Evolutionary conservation across 345 rosid genomes (phyloP).

Genomic region (Populus deltoides): DNA sequence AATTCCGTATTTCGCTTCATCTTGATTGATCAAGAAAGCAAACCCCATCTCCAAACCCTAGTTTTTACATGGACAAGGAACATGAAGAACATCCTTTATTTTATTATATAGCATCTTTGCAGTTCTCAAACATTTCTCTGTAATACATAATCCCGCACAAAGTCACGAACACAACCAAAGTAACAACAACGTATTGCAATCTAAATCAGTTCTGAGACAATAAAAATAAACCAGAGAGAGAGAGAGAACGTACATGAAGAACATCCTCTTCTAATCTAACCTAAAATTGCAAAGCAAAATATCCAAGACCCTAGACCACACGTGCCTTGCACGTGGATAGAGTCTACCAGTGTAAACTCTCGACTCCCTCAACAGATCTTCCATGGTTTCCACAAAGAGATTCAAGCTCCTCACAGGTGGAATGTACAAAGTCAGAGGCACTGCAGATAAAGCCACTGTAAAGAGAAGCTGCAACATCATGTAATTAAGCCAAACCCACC

Average conservation of each 20-base stretch:
- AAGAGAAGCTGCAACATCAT: constrained; percentile 66
- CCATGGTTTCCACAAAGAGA: constrained; percentile 70
- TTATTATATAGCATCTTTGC: neutral
- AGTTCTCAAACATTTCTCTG: neutral
- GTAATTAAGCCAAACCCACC: neutral
- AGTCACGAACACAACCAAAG: neutral
- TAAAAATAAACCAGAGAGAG: neutral
- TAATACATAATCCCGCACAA: neutral
- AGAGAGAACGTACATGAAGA: neutral
- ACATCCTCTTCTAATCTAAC: constrained; percentile 18
- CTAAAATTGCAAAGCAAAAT: constrained; percentile 52
- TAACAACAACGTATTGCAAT: neutral
- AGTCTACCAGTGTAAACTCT: constrained; percentile 49
- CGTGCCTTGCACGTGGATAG: constrained; percentile 62
- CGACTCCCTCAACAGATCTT: constrained; percentile 54
- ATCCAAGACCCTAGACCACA: constrained; percentile 71
- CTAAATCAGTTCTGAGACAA: neutral
- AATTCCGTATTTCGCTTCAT: neutral
- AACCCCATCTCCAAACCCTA: neutral
- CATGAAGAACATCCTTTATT: neutral
- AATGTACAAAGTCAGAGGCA: constrained; percentile 74
- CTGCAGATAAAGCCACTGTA: constrained; percentile 88
- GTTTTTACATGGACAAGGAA: neutral
- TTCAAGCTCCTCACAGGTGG: constrained; percentile 84
- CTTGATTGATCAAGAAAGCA: neutral